Conservation (phyloP, 352 stramenopile genomes). For the Globisporangium iwayamae region DNA sequence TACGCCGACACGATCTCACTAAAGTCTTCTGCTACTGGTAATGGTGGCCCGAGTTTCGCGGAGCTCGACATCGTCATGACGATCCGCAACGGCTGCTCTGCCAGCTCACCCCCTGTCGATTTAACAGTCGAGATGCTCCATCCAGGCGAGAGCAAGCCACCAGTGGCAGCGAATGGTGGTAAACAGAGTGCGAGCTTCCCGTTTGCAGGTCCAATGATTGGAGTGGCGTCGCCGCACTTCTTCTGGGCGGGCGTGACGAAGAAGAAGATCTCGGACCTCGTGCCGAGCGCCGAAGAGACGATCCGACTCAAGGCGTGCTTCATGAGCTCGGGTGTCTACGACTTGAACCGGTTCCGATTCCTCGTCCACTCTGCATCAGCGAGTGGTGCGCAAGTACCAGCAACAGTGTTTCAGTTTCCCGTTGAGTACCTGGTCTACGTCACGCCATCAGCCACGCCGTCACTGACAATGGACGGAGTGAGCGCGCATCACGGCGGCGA, state of each 20-base stretch:
- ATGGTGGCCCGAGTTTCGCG: constrained; percentile 30
- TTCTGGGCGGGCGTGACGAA: constrained; percentile 81
- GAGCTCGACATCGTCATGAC: constrained; percentile 76
- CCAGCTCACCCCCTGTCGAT: constrained; percentile 54
- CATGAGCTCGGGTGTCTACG: constrained; percentile 65
- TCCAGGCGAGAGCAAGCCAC: constrained; percentile 60
- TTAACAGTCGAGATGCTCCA: constrained; percentile 80
- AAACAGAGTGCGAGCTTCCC: constrained; percentile 8
- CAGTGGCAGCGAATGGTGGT: not conserved
- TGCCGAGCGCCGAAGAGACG: constrained; percentile 35
- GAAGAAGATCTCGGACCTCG: constrained; percentile 55
- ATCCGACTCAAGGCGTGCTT: constrained; percentile 77
- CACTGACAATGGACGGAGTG: not conserved
- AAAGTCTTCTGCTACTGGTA: constrained; percentile 1
- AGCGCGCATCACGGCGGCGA: not conserved
- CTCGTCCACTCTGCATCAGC: constrained; percentile 27
- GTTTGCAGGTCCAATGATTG: constrained; percentile 1
- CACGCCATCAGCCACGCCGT: constrained; percentile 14
- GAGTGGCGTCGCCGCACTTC: constrained; percentile 51
- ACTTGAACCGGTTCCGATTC: constrained; percentile 81
- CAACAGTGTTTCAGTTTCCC: constrained; percentile 60
- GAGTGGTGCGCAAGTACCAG: not conserved
- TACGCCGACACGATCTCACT: constrained; percentile 1
- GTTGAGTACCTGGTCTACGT: constrained; percentile 80
- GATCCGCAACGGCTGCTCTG: constrained; percentile 58